Conservation (phyloP, 208 protist genomes). For the Wallacemonas collosoma region DNA sequence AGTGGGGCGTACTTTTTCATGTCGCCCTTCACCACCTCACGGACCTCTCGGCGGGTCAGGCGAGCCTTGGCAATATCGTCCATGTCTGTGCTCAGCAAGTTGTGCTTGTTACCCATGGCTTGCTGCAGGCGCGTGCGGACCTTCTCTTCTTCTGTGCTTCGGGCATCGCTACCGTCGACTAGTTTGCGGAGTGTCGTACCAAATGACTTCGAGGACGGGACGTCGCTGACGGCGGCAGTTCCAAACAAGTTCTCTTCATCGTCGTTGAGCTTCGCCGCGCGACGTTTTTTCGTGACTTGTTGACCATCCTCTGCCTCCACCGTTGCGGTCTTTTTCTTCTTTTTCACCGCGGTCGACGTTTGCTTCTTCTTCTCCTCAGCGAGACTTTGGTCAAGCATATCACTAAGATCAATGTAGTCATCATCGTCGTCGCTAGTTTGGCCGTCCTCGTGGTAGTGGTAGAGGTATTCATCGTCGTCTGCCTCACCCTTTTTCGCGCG, state of each 20-base stretch:
- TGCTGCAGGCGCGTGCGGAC: slow-evolving; percentile 43
- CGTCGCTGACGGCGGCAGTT: slow-evolving; percentile 28
- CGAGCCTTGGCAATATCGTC: slow-evolving; percentile 72
- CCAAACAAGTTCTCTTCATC: slow-evolving; percentile 75
- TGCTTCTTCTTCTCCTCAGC: slow-evolving; percentile 21
- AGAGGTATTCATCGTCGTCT: slow-evolving; percentile 37
- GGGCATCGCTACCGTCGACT: slow-evolving; percentile 30
- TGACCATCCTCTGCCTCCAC: slow-evolving; percentile 34
- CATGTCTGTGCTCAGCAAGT: slow-evolving; percentile 70
- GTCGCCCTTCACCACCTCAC: slow-evolving; percentile 61
- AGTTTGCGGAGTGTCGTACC: slow-evolving; percentile 46
- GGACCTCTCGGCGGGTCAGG: slow-evolving; percentile 62
- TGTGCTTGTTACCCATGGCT: slow-evolving; percentile 69
- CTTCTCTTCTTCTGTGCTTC: slow-evolving; percentile 29
- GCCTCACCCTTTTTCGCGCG: neutral
- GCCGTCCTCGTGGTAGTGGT: slow-evolving; percentile 63
- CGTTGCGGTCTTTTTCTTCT: slow-evolving; percentile 44
- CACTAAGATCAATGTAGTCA: slow-evolving; percentile 83
- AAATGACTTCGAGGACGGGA: slow-evolving; percentile 32
- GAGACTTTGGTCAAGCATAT: slow-evolving; percentile 77
- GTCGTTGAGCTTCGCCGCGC: slow-evolving; percentile 39
- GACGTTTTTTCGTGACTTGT: slow-evolving; percentile 44
- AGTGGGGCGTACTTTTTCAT: slow-evolving; percentile 81
- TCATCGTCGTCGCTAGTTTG: slow-evolving; percentile 61
- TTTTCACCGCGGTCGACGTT: slow-evolving; percentile 30